Conservation (phyloP, 352 stramenopile genomes). For the Elongisporangium prolatum region DNA sequence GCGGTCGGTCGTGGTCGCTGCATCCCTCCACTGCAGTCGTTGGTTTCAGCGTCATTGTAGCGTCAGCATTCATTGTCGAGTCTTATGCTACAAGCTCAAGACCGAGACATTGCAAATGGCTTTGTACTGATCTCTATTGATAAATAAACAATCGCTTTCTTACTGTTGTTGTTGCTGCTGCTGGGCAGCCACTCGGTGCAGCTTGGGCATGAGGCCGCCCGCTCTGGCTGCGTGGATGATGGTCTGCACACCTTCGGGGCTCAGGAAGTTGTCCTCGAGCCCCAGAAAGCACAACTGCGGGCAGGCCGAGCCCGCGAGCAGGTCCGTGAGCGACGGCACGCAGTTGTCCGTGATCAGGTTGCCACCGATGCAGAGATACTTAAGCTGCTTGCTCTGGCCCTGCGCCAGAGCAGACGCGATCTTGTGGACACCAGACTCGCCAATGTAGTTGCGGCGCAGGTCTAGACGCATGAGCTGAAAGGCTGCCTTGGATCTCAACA, state of each 20-base stretch:
- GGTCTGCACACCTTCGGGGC: slow-evolving; percentile 45
- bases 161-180: background rate
- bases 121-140: background rate
- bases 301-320: slow-evolving; percentile 32
- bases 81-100: background rate
- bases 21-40: background rate
- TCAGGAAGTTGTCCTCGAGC: slow-evolving; percentile 81
- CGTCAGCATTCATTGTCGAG: background rate
- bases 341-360: slow-evolving; percentile 83
- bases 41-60: no score
- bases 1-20: background rate
- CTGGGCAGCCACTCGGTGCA: slow-evolving; percentile 53
- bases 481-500: slow-evolving; percentile 29
- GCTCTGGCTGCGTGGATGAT: slow-evolving; percentile 63
- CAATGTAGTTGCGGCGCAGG: slow-evolving; percentile 68
- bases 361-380: slow-evolving; percentile 73
- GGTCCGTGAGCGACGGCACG: slow-evolving; percentile 34
- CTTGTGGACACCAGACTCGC: slow-evolving; percentile 45
- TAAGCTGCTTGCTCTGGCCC: slow-evolving; percentile 22
- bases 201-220: slow-evolving; percentile 78
- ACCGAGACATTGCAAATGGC: background rate
- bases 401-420: slow-evolving; percentile 29
- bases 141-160: background rate
- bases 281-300: slow-evolving; percentile 62
- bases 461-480: slow-evolving; percentile 46